Evolutionary conservation across 495 filamentous ascomycete species (phyloP).

Genomic region (Talaromyces trachyspermus): DNA sequence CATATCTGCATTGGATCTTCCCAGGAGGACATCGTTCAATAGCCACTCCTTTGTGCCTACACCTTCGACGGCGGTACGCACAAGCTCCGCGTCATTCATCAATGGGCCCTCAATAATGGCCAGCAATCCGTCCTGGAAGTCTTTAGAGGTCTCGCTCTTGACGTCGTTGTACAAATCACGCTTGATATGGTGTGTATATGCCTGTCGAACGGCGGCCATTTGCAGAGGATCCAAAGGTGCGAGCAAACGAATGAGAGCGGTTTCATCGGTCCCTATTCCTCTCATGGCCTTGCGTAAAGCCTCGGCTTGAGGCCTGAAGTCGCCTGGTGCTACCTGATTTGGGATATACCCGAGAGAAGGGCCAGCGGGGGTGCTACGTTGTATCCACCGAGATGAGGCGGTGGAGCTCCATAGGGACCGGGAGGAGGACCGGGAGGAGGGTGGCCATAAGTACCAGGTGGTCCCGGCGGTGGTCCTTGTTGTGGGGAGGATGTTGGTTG

Average conservation of each 20-base stretch:
- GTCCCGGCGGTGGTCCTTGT: slow-evolving; percentile 27
- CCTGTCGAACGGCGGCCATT: slow-evolving; percentile 57
- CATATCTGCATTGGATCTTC: slow-evolving; percentile 77
- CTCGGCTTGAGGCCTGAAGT: slow-evolving; percentile 59
- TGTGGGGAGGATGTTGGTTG: slow-evolving; percentile 12
- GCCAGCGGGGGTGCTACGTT: slow-evolving; percentile 43
- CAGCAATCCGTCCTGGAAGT: slow-evolving; percentile 63
- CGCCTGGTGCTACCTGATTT: slow-evolving; percentile 54
- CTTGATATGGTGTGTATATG: slow-evolving; percentile 52
- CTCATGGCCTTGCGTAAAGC: slow-evolving; percentile 77
- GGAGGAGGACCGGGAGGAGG: slow-evolving; percentile 31
- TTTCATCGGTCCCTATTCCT: slow-evolving; percentile 84
- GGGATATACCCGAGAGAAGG: slow-evolving; percentile 58
- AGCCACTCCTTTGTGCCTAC: slow-evolving; percentile 78
- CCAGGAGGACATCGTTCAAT: slow-evolving; percentile 78
- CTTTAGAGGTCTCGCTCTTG: slow-evolving; percentile 63
- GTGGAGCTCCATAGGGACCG: slow-evolving; percentile 33
- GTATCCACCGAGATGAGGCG: slow-evolving; percentile 21
- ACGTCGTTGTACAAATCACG: slow-evolving; percentile 68
- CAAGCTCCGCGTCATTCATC: slow-evolving; percentile 55
- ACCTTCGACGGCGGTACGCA: slow-evolving; percentile 63
- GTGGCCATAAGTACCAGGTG: slow-evolving; percentile 36
- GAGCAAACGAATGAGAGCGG: slow-evolving; percentile 58
- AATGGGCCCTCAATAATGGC: slow-evolving; percentile 72
- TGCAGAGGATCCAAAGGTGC: slow-evolving; percentile 63